Conservation (phyloP, 2,329 filamentous ascomycete species). For the Aureobasidium sp. region DNA sequence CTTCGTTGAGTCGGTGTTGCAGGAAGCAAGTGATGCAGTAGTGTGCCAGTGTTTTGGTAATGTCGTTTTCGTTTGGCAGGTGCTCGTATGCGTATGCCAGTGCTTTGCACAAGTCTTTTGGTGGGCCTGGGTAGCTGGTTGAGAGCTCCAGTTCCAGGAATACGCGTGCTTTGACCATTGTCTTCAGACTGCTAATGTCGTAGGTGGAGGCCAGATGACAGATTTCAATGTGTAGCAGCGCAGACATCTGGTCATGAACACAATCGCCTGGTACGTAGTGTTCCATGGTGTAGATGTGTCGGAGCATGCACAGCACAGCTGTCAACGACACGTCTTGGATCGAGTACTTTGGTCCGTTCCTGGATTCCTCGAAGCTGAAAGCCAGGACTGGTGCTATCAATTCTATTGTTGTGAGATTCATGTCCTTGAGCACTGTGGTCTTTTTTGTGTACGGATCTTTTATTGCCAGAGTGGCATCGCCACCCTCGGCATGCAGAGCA, state of each 20-base stretch:
- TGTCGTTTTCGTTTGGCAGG: constrained; percentile 21
- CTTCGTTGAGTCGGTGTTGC: constrained; percentile 28
- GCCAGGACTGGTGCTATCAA: constrained; percentile 33
- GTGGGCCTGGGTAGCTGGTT: constrained; percentile 30
- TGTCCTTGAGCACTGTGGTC: constrained; percentile 27
- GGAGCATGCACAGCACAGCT: constrained; percentile 31
- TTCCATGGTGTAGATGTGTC: constrained; percentile 34
- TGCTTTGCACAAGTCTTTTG: constrained; percentile 32
- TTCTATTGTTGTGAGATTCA: constrained; percentile 27
- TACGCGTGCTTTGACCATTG: constrained; percentile 33
- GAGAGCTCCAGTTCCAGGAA: constrained; percentile 32
- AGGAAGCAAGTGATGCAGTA: constrained; percentile 35
- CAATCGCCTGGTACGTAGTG: constrained; percentile 26
- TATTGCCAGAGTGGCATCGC: constrained; percentile 27
- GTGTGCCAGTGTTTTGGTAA: constrained; percentile 34
- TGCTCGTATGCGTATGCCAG: constrained; percentile 28
- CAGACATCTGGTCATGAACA: constrained; percentile 22
- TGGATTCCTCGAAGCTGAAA: constrained; percentile 32
- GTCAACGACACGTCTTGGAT: constrained; percentile 30
- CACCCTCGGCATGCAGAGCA: constrained; percentile 15
- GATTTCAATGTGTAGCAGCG: constrained; percentile 35
- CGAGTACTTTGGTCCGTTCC: constrained; percentile 27
- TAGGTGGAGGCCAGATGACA: constrained; percentile 35
- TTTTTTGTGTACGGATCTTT: constrained; percentile 25
- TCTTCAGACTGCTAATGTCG: constrained; percentile 32